phyloP scores from a whole-genome alignment of 2,329 filamentous ascomycete species.

The Cladosporium cucumerinum region DNA sequence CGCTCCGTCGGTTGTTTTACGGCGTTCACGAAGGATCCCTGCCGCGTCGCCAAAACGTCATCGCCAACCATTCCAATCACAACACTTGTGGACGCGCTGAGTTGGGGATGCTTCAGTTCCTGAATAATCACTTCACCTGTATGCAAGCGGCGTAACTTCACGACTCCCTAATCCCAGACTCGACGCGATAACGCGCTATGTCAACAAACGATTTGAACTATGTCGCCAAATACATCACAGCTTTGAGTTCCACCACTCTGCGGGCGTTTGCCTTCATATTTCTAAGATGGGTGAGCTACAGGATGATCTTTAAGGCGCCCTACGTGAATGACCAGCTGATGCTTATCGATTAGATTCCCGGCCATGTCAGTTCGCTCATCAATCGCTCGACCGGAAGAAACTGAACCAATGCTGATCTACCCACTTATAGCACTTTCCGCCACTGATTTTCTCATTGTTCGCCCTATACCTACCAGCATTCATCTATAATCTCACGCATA shows the following conservation, averaged over 20 bases:
- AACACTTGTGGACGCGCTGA: not conserved
- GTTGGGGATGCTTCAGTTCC: not conserved
- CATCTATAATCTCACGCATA: conserved; percentile 31
- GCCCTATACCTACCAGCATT: conserved; percentile 46
- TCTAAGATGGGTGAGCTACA: conserved; percentile 33
- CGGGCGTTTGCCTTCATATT: conserved; percentile 34
- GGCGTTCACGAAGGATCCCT: not conserved
- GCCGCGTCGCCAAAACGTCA: not conserved
- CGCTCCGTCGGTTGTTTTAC: not conserved
- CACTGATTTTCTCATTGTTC: conserved; percentile 38
- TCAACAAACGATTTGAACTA: conserved; percentile 14
- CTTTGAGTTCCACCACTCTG: conserved; percentile 27
- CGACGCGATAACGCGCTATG: conserved; percentile 7
- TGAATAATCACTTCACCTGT: not conserved
- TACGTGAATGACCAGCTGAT: not conserved
- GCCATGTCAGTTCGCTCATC: conserved; percentile 32
- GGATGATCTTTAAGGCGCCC: not conserved
- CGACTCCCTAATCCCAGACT: not conserved
- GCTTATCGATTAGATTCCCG: conserved; percentile 32
- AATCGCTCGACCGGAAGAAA: not conserved
- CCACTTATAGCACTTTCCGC: conserved; percentile 29
- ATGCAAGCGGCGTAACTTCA: not conserved
- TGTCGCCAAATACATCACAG: conserved; percentile 22
- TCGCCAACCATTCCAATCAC: not conserved
- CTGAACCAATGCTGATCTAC: conserved; percentile 18